Base-by-base conservation (phyloP, 225 moss, liverwort and hornwort genomes). In the Pleurozium schreberi region DNA sequence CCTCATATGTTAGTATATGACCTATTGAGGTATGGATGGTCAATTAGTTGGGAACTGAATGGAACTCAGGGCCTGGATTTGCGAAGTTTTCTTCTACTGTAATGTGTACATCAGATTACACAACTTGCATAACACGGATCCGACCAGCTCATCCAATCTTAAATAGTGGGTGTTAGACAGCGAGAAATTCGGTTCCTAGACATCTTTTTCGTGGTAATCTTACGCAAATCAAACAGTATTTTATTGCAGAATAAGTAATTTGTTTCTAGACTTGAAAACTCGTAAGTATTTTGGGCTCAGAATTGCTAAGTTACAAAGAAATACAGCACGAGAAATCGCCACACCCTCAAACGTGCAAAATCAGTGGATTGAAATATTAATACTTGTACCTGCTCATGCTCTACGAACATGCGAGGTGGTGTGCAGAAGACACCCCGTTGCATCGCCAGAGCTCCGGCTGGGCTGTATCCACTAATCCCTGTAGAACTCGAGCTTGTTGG, bases 321-420 rank as follows among this genome's bases (percentile, higher is more conserved):
- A 42, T 58, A 20, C 8, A 84, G 53, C 66, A 66, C 8, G n/a
- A 50, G 38, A 66, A 52, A 50, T 52, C 65, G 12, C 65, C 11
- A 49, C 38, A 3, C 50, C 12, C 83, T 6, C 18, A 52, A 20
- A n/a, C 36, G 36, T 42, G 83, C 31, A 38, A 36, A 25, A 86
- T 19, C 8, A 74, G 47, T 34, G 78, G 55, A 76, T 82, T 34
- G n/a, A 78, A 59, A 40, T 50, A 5, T n/a, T n/a, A n/a, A n/a
- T 11, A 27, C 49, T 57, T 43, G 60, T 87, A 95, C 95, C 93
- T 95, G 93, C 89, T 97, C 96, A 92, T 96, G 95, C 84, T 97
- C 97, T 53, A 97, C 97, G 83, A 98, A 98, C 94, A 96, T 92
- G 81, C 96, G 96, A 84, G 98, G 98, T 61, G 98, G 96, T 80